Conservation (phyloP, 2,329 filamentous ascomycete genomes). For the Colletotrichum musae region DNA sequence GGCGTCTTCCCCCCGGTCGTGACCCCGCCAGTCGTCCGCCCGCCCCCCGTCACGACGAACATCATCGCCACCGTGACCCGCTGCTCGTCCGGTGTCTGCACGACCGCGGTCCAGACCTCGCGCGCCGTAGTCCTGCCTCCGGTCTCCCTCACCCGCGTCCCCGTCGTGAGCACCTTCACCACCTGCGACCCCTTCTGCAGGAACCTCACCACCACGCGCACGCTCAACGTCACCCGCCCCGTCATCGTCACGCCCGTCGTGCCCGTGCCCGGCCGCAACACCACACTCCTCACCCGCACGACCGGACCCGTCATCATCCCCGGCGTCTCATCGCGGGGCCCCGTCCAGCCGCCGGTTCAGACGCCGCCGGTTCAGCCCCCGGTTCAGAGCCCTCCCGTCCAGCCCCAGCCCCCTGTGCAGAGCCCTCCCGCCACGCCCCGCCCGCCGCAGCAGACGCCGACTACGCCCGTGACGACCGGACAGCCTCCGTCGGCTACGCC, state of each 20-base stretch:
- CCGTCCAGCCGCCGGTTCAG: not conserved
- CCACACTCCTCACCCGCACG: too few species aligned
- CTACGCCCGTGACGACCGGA: not conserved
- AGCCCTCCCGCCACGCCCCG: not conserved
- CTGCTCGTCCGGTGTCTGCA: conserved; percentile 2
- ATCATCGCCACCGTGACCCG: conserved; percentile 1
- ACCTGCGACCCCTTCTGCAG: conserved; percentile 16
- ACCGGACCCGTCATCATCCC: not conserved
- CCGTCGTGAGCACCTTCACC: not conserved
- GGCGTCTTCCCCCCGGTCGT: conserved; percentile 14
- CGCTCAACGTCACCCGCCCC: not conserved
- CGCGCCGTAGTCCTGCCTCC: not conserved
- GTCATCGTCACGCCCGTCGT: not conserved
- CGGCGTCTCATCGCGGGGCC: not conserved
- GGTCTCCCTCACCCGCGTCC: not conserved
- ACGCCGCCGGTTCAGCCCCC: conserved; percentile 1
- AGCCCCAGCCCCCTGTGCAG: not conserved
- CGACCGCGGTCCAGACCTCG: not conserved
- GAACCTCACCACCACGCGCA: not conserved
- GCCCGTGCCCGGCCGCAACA: not conserved
- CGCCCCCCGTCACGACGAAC: not conserved
- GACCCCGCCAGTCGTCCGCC: not conserved
- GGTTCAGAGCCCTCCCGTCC: not conserved
- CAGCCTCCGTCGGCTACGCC: not conserved
- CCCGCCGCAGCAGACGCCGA: not conserved